Conservation (phyloP, 192 early-diverging fungal genomes). For the Linnemannia zychae region DNA sequence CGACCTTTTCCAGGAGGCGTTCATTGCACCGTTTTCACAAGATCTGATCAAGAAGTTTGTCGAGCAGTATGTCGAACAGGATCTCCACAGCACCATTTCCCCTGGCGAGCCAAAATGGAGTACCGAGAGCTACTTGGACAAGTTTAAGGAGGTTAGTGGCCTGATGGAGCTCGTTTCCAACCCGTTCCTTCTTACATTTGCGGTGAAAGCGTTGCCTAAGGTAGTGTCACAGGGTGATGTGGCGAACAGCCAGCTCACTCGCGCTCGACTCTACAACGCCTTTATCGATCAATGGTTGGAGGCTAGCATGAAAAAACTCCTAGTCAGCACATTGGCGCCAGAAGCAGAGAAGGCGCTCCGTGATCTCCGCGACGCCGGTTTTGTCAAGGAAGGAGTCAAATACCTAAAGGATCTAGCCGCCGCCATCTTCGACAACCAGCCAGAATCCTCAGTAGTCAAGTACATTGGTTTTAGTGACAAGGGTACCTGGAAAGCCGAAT, state of each 20-base stretch:
- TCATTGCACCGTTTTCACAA: neutral
- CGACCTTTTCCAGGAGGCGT: neutral
- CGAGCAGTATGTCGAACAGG: neutral
- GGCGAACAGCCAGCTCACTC: neutral
- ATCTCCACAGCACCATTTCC: neutral
- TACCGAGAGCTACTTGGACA: neutral
- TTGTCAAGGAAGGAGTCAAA: neutral
- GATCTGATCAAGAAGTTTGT: neutral
- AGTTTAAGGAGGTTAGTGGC: neutral
- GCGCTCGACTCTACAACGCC: neutral
- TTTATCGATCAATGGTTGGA: neutral
- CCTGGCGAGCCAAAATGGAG: neutral
- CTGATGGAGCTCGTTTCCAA: neutral
- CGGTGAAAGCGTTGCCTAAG: neutral
- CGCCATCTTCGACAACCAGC: constrained; percentile 6
- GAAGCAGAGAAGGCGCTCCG: neutral
- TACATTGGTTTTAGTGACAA: neutral
- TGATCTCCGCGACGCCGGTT: neutral
- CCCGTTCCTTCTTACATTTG: neutral
- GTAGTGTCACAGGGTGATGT: neutral
- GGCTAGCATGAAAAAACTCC: neutral
- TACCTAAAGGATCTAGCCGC: neutral
- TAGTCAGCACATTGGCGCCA: neutral
- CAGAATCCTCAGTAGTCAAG: neutral
- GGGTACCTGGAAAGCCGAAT: neutral